These are phyloP conservation scores for Mucor racemosus DNA, from an alignment of 371 early-diverging fungal species.

Conservation along the genomic window DNA sequence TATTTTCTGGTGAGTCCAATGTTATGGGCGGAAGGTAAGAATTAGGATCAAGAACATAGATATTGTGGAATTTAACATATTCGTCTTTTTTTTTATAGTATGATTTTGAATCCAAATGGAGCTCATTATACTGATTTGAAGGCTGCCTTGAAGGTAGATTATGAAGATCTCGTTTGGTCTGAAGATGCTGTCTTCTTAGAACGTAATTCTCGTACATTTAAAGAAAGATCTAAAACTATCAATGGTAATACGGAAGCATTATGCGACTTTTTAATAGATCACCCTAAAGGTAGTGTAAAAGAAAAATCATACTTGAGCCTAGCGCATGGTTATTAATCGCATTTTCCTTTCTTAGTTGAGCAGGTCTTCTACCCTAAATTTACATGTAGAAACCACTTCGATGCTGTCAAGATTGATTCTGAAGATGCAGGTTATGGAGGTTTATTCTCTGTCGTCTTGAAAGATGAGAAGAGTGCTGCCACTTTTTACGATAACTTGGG, in stretches of 20 bases:
- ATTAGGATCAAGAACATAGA: too few relatives aligned
- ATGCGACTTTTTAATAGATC: constrained; percentile 69
- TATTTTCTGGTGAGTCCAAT: constrained; percentile 94
- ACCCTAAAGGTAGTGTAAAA: constrained; percentile 61
- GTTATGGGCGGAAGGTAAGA: constrained; percentile 95
- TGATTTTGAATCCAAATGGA: constrained; percentile 83
- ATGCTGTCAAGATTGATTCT: constrained; percentile 52
- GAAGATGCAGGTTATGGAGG: constrained; percentile 85
- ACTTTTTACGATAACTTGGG: constrained; percentile 83
- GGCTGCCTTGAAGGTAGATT: constrained; percentile 54
- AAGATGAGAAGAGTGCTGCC: constrained; percentile 61
- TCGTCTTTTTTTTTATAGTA: constrained; percentile 45
- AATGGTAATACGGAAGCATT: constrained; percentile 83
- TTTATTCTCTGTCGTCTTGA: constrained; percentile 82
- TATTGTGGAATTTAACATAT: background rate
- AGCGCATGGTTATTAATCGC: background rate
- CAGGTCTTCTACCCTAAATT: constrained; percentile 87
- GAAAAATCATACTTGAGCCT: background rate
- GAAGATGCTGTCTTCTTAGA: constrained; percentile 95
- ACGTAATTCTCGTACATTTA: constrained; percentile 91
- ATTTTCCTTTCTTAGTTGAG: constrained; percentile 53
- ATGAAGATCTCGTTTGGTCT: constrained; percentile 87
- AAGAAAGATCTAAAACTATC: constrained; percentile 70
- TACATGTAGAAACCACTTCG: constrained; percentile 70
- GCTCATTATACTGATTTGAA: constrained; percentile 61